phyloP scores from a whole-genome alignment of 2,329 filamentous ascomycete genomes.

The Fusarium sterilihyphosum region DNA sequence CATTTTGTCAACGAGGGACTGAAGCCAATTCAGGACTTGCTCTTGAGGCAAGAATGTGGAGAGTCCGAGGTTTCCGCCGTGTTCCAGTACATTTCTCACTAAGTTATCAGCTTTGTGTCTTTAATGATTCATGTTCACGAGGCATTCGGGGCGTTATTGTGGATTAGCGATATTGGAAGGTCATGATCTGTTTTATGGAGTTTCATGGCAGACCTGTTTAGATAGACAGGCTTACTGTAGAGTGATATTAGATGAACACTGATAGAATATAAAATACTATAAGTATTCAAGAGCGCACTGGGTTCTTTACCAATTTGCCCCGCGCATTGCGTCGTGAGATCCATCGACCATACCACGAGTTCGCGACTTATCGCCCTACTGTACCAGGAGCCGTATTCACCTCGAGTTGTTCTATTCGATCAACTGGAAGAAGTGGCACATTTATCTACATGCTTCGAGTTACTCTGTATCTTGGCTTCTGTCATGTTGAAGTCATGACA shows the following conservation, averaged over 20 bases:
- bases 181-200: slow-evolving; percentile 7
- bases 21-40: slow-evolving; percentile 85
- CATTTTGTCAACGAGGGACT: slow-evolving; percentile 89
- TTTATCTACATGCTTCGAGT: not conserved
- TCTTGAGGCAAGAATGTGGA: slow-evolving; percentile 85
- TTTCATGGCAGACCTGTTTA: not conserved
- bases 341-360: not conserved
- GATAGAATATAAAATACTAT: not conserved
- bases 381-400: too few relatives aligned
- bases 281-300: not conserved
- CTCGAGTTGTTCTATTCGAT: not conserved
- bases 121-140: slow-evolving; percentile 21
- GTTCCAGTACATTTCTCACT: slow-evolving; percentile 98
- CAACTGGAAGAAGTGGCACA: not conserved
- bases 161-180: slow-evolving; percentile 5
- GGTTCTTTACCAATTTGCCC: not conserved
- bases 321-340: not conserved
- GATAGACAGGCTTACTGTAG: not conserved
- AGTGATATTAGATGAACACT: not conserved
- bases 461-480: not conserved
- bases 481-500: not conserved
- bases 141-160: slow-evolving; percentile 22
- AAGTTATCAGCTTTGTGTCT: slow-evolving; percentile 8
- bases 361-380: not conserved
- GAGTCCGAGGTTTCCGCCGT: slow-evolving; percentile 89